Percentiles rank a stretch among this genome's conserved stretches.
Evolutionary conservation across 129 eudicot genomes (phyloP).

Genomic region (Artemisia tridentata): DNA sequence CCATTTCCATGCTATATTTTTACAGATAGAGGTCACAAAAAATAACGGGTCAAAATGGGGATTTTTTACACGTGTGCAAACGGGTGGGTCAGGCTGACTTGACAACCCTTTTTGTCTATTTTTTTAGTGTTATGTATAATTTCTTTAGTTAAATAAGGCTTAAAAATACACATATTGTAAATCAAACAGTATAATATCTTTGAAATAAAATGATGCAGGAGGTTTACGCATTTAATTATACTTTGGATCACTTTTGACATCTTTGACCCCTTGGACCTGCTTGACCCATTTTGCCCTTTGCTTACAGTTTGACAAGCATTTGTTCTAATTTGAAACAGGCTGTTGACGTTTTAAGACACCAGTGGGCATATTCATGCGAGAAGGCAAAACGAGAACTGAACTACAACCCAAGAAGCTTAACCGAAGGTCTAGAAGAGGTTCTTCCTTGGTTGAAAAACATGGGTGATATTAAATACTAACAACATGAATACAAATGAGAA

Average conservation of each 20-base stretch:
- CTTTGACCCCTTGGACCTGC: background rate
- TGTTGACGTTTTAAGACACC: constrained; percentile 57
- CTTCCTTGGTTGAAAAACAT: constrained; percentile 77
- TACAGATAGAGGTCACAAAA: background rate
- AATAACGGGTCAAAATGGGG: background rate
- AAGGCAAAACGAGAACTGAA: constrained; percentile 75
- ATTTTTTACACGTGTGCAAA: background rate
- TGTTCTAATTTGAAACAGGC: constrained; percentile 46
- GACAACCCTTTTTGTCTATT: background rate
- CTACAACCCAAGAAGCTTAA: constrained; percentile 79
- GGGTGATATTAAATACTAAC: constrained; percentile 69
- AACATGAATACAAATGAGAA: background rate
- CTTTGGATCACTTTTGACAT: too few relatives aligned
- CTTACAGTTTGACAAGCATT: background rate
- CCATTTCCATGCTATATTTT: background rate
- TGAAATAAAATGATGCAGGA: background rate
- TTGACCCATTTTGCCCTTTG: background rate
- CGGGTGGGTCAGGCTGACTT: background rate
- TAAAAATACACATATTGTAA: too few relatives aligned
- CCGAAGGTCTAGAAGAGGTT: constrained; percentile 76
- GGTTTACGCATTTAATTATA: background rate
- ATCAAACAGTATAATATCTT: background rate
- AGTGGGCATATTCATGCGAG: constrained; percentile 84
- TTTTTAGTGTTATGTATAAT: background rate
- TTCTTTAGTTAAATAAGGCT: too few relatives aligned